A percentile compares a stretch with the other conserved stretches of the same genome.
Conservation (phyloP, 768 basidiomycete genomes). For the Rossbeevera mucosa region DNA sequence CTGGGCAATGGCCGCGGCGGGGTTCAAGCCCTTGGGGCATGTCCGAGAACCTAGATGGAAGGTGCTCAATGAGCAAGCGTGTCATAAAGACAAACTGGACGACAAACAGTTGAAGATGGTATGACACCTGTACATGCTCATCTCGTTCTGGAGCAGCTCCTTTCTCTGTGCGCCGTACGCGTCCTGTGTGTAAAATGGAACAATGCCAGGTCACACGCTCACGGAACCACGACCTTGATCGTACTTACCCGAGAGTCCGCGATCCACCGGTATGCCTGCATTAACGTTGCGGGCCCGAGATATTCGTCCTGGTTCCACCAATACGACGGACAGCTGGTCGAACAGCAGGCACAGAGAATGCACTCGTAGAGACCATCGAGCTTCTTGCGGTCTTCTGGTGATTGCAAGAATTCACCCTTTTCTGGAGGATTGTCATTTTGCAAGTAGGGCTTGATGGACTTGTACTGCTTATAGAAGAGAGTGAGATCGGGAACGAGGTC, state of each 20-base stretch:
- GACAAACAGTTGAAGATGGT: constrained; percentile 92
- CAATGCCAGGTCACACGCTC: not conserved
- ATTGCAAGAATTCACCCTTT: constrained; percentile 83
- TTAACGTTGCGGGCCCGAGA: constrained; percentile 92
- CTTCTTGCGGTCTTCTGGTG: constrained; percentile 87
- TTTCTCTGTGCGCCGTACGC: constrained; percentile 72
- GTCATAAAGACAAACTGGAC: not conserved
- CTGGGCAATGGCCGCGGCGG: constrained; percentile 85
- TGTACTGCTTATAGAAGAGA: constrained; percentile 99
- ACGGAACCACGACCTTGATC: constrained; percentile 23
- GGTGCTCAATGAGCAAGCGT: not conserved
- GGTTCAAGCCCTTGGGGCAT: constrained; percentile 97
- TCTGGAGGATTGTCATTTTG: constrained; percentile 90
- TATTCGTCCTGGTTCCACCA: constrained; percentile 99
- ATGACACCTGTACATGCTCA: constrained; percentile 97
- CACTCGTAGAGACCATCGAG: constrained; percentile 98
- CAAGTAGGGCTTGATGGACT: constrained; percentile 95
- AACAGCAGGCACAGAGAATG: constrained; percentile 96
- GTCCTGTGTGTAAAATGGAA: constrained; percentile 46
- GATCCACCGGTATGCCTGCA: constrained; percentile 98
- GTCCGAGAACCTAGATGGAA: constrained; percentile 67
- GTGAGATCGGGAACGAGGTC: constrained; percentile 93
- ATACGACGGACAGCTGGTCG: constrained; percentile 94
- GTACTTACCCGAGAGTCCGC: constrained; percentile 90
- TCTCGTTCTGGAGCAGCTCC: constrained; percentile 90